Conservation (phyloP, 1,284 basidiomycete species). For the Puccinia polysora region DNA sequence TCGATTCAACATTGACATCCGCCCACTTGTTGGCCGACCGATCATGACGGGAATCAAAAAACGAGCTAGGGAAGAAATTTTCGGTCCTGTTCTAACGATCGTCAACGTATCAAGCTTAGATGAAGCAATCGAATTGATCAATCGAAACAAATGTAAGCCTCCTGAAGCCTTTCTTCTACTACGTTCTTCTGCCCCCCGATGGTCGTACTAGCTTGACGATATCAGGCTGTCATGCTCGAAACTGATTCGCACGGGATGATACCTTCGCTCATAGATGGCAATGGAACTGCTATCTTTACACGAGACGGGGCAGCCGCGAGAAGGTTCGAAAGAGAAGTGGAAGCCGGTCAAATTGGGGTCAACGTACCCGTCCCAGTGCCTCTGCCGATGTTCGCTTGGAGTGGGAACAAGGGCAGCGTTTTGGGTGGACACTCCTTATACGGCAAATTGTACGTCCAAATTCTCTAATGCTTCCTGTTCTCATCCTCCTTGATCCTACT, state of each 20-base stretch:
- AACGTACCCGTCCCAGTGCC: conserved; percentile 77
- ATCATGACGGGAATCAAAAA: no score
- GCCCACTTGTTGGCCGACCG: neutral
- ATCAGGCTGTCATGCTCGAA: neutral
- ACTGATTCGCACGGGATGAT: neutral
- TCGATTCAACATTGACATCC: neutral
- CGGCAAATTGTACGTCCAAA: conserved; percentile 64
- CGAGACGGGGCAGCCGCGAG: conserved; percentile 93
- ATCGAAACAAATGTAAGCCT: conserved; percentile 73
- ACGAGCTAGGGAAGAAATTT: conserved; percentile 92
- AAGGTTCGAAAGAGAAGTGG: conserved; percentile 81
- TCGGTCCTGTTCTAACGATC: conserved; percentile 82
- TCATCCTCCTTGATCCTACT: neutral
- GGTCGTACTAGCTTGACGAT: neutral
- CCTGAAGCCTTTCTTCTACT: conserved; percentile 55
- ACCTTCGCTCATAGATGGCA: conserved; percentile 57
- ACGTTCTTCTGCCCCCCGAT: neutral
- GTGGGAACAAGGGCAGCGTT: conserved; percentile 81
- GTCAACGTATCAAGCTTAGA: conserved; percentile 79
- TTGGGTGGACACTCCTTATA: conserved; percentile 86
- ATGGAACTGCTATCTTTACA: conserved; percentile 95
- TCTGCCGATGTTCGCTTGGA: conserved; percentile 61
- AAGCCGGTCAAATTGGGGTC: conserved; percentile 76
- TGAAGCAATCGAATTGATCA: conserved; percentile 84
- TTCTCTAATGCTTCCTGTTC: neutral